Percentiles rank a stretch among this genome's conserved stretches.
Evolutionary conservation across 371 early-diverging fungal genomes (phyloP).

Genomic region (Lichtheimia ramosa): DNA sequence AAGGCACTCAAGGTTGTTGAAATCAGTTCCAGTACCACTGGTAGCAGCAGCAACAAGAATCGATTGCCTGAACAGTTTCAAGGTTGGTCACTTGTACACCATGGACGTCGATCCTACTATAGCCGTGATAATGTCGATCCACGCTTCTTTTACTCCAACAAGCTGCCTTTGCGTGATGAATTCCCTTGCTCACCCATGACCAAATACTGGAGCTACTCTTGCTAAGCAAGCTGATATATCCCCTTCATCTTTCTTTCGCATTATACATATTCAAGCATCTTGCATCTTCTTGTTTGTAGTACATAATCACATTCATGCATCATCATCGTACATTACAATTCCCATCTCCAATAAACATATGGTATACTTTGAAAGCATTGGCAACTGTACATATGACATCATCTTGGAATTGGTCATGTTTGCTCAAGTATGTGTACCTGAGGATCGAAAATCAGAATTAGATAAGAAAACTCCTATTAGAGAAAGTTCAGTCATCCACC

Average conservation of each 20-base stretch:
- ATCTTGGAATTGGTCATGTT: too few relatives aligned
- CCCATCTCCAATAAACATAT: too few relatives aligned
- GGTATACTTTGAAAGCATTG: too few relatives aligned
- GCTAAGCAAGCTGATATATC: conserved; percentile 6
- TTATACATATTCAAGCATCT: background rate
- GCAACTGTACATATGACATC: too few relatives aligned
- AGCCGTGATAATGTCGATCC: conserved; percentile 23
- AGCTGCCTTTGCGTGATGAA: conserved; percentile 20
- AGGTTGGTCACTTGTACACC: conserved; percentile 8
- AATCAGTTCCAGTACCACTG: conserved; percentile 7
- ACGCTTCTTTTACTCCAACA: conserved; percentile 29
- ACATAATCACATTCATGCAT: too few relatives aligned
- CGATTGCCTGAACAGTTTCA: conserved; percentile 9
- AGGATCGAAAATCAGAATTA: too few relatives aligned
- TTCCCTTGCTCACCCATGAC: conserved; percentile 29
- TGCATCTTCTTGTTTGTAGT: background rate
- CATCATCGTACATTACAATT: too few relatives aligned
- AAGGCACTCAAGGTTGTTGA: conserved; percentile 21
- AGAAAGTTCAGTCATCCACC: too few relatives aligned
- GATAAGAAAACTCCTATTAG: too few relatives aligned
- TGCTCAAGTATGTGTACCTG: too few relatives aligned
- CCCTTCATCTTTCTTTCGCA: background rate
- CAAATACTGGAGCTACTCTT: conserved; percentile 35
- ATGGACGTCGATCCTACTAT: conserved; percentile 22
- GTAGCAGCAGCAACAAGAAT: background rate